phyloP scores from a whole-genome alignment of 108 stramenopile species.

The Pelagomonas calceolata region DNA sequence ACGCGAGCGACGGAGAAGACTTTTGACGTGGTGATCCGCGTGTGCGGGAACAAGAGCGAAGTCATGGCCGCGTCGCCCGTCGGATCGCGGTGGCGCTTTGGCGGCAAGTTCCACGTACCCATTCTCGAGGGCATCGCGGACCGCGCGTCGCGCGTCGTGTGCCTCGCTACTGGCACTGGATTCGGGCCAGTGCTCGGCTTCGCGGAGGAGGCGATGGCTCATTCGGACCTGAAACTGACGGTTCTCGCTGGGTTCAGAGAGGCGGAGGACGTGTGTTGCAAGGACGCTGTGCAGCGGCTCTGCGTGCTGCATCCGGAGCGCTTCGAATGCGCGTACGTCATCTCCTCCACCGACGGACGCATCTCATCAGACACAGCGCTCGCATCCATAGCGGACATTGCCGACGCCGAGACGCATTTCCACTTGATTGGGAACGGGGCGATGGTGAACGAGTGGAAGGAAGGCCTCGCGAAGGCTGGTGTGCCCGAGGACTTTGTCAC shows the following conservation, averaged over 20 bases:
- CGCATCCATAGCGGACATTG: conserved; percentile 6
- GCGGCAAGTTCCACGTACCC: conserved; percentile 46
- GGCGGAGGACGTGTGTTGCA: conserved; percentile 25
- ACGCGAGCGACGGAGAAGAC: conserved; percentile 14
- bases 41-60: conserved; percentile 32
- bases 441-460: conserved; percentile 38
- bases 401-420: conserved; percentile 29
- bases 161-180: conserved; percentile 42
- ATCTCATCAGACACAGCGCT: conserved; percentile 18
- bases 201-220: conserved; percentile 22
- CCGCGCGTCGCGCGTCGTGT: conserved; percentile 19
- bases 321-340: conserved; percentile 28
- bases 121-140: conserved; percentile 34
- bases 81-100: conserved; percentile 30
- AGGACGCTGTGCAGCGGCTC: conserved; percentile 20
- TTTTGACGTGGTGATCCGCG: conserved; percentile 30
- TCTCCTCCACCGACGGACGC: conserved; percentile 23
- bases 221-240: conserved; percentile 22
- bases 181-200: conserved; percentile 43
- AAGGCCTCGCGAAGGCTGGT: conserved; percentile 33
- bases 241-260: conserved; percentile 32
- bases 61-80: conserved; percentile 18
- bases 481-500: conserved; percentile 32
- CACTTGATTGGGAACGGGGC: conserved; percentile 48
- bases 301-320: not conserved